These are phyloP conservation scores for Haplosporangium sp. DNA, from an alignment of 371 early-diverging fungal genomes.

Conservation along the genomic window DNA sequence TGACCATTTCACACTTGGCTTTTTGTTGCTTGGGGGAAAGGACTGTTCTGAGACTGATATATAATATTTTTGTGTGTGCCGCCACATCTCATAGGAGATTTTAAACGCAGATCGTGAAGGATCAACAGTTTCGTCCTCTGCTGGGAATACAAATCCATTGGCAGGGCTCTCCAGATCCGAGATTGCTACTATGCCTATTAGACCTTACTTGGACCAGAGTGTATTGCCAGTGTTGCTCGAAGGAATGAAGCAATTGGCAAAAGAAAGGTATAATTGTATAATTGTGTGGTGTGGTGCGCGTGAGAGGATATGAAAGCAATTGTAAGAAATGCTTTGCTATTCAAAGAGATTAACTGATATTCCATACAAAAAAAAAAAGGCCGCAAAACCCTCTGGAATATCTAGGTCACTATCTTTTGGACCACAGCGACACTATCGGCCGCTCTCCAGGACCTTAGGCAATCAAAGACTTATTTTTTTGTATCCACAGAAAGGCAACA, in stretches of 20 bases:
- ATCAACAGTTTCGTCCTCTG: constrained; percentile 29
- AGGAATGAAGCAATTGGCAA: constrained; percentile 70
- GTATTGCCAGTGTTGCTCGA: constrained; percentile 73
- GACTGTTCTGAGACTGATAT: neutral
- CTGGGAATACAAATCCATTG: constrained; percentile 32
- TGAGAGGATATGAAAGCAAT: neutral
- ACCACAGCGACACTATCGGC: constrained; percentile 48
- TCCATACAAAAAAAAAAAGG: constrained; percentile 22
- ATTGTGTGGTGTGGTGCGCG: neutral
- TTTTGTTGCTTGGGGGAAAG: neutral
- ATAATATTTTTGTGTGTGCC: neutral
- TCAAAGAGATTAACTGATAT: neutral
- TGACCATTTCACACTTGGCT: neutral
- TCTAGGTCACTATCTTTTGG: constrained; percentile 59
- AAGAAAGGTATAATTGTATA: constrained; percentile 62
- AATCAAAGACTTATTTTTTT: neutral
- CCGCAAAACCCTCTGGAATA: constrained; percentile 61
- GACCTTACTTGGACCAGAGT: constrained; percentile 70
- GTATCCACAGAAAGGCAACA: neutral
- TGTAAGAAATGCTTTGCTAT: neutral
- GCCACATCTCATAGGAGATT: constrained; percentile 25
- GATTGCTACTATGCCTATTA: constrained; percentile 57
- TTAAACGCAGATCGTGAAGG: constrained; percentile 49
- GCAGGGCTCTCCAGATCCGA: constrained; percentile 43
- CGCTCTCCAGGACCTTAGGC: constrained; percentile 47